Percentiles rank a stretch among this genome's conserved stretches.
phyloP scores from a whole-genome alignment of 1,284 basidiomycete species.

The Ceratobasidium sp. region DNA sequence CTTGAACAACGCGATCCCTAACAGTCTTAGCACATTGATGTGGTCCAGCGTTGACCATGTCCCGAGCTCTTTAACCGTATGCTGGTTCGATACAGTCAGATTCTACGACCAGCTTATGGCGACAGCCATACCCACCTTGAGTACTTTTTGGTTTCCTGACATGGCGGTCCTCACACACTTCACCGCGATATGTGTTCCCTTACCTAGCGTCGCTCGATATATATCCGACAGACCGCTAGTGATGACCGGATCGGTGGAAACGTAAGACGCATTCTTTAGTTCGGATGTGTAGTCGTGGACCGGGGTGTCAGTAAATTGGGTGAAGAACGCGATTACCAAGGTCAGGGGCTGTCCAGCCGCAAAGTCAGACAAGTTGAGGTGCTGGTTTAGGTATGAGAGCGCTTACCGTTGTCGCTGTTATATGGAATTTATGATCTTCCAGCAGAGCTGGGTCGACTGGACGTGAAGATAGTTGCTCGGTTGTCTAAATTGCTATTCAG shows the following conservation, averaged over 20 bases:
- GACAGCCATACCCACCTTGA: not conserved
- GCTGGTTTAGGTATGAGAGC: not conserved
- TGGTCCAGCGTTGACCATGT: not conserved
- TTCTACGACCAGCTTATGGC: not conserved
- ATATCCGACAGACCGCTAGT: not conserved
- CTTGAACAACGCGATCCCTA: not conserved
- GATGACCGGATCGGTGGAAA: not conserved
- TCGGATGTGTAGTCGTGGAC: not conserved
- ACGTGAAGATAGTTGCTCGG: not conserved
- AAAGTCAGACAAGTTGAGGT: not conserved
- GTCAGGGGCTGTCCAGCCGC: not conserved
- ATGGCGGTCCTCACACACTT: not conserved
- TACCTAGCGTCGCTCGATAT: not conserved
- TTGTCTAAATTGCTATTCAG: no score
- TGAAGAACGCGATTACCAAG: not conserved
- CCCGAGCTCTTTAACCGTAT: not conserved
- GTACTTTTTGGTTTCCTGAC: not conserved
- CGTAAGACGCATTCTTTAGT: not conserved
- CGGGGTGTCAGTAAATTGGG: not conserved
- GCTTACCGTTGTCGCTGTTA: not conserved
- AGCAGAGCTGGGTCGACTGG: not conserved
- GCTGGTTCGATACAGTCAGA: not conserved
- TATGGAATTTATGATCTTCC: not conserved
- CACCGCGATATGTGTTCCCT: not conserved
- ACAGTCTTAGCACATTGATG: not conserved